phyloP scores from a whole-genome alignment of 169 alveolate species.

The Plasmodium relictum region DNA sequence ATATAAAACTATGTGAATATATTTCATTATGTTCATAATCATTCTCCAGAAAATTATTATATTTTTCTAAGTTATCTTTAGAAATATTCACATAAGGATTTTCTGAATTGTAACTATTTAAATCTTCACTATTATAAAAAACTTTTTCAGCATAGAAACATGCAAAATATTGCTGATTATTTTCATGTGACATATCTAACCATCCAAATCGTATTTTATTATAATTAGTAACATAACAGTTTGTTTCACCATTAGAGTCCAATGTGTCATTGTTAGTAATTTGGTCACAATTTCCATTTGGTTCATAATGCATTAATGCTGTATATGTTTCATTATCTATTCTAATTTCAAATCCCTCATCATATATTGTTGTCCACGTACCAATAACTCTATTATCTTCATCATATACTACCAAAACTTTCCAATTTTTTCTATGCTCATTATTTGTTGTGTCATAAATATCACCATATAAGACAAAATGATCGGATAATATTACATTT shows the following conservation, averaged over 20 bases:
- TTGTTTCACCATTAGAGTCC: constrained; percentile 72
- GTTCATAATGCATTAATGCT: constrained; percentile 71
- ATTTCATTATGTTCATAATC: background rate
- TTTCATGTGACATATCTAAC: constrained; percentile 12
- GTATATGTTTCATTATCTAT: constrained; percentile 67
- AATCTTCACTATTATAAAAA: background rate
- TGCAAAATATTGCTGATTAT: constrained; percentile 19
- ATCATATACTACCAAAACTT: constrained; percentile 71
- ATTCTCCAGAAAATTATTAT: background rate
- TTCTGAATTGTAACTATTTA: background rate
- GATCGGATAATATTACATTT: constrained; percentile 47
- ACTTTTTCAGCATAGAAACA: constrained; percentile 56
- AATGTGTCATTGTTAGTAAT: constrained; percentile 24
- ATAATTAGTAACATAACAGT: constrained; percentile 44
- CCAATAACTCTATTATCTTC: constrained; percentile 55
- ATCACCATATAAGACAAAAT: constrained; percentile 67
- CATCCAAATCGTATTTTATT: constrained; percentile 71
- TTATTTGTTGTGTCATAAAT: constrained; percentile 37
- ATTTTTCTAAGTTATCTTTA: background rate
- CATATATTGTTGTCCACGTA: constrained; percentile 71
- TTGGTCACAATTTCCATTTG: constrained; percentile 41
- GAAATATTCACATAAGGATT: background rate
- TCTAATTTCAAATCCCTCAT: constrained; percentile 69
- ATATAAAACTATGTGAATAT: background rate
- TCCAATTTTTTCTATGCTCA: constrained; percentile 75